phyloP scores from a whole-genome alignment of 257 asterid species.

The Sherardia arvensis region DNA sequence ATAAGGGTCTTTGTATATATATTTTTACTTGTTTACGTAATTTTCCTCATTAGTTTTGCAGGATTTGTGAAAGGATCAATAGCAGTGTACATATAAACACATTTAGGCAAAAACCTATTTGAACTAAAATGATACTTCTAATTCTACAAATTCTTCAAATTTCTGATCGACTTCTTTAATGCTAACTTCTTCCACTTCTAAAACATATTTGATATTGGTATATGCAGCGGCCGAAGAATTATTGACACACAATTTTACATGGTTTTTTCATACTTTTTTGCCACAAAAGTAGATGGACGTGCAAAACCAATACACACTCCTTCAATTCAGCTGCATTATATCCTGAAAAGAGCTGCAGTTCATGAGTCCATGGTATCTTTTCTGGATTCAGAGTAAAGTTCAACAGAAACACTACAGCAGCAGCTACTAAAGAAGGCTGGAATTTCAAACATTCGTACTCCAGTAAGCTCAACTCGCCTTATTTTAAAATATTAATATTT shows the following conservation, averaged over 20 bases:
- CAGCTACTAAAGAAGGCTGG: conserved; percentile 79
- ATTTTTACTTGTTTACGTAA: no score
- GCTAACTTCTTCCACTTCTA: no score
- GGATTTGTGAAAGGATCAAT: no score
- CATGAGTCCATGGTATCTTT: conserved; percentile 55
- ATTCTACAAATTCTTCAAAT: no score
- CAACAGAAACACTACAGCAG: conserved; percentile 58
- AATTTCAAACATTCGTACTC: conserved; percentile 64
- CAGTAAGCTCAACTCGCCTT: conserved; percentile 71
- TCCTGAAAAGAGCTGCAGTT: conserved; percentile 39
- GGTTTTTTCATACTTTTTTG: conserved; percentile 67
- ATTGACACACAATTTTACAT: conserved; percentile 67
- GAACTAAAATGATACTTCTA: no score
- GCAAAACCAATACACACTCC: conserved; percentile 54
- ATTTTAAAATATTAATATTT: no score
- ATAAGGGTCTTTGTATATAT: no score
- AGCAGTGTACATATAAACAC: no score
- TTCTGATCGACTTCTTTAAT: no score
- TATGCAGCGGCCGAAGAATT: conserved; percentile 30
- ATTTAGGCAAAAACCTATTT: no score
- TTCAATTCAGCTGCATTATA: conserved; percentile 56
- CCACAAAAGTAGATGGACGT: conserved; percentile 49
- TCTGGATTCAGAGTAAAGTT: conserved; percentile 56
- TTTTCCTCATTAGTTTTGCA: no score
- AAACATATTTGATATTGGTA: no score